These are phyloP conservation scores for Zygosaccharomyces pseudobailii DNA, from an alignment of 1,139 yeast species.

Conservation along the genomic window DNA sequence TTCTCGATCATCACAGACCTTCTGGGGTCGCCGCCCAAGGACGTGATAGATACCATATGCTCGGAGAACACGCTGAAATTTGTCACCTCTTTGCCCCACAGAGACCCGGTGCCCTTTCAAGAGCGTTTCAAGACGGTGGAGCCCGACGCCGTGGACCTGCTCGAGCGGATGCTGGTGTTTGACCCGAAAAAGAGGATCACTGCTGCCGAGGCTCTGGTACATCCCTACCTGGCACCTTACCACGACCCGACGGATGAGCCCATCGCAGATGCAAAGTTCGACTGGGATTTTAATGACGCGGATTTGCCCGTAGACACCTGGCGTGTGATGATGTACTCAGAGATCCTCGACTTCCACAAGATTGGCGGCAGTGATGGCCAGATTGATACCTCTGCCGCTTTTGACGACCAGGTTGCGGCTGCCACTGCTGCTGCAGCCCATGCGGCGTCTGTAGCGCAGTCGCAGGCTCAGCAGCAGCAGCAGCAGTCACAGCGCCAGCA, in stretches of 20 bases:
- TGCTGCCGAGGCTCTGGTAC: slow-evolving; percentile 84
- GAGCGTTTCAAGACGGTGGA: slow-evolving; percentile 84
- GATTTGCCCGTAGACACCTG: slow-evolving; percentile 97
- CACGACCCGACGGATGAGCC: slow-evolving; percentile 99
- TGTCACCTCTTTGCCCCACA: slow-evolving; percentile 87
- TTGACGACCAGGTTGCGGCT: slow-evolving; percentile 36
- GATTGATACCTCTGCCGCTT: slow-evolving; percentile 33
- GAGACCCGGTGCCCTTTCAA: slow-evolving; percentile 84
- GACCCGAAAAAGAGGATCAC: slow-evolving; percentile 93
- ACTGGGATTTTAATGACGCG: slow-evolving; percentile 98
- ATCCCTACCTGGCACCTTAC: slow-evolving; percentile 93
- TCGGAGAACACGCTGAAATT: slow-evolving; percentile 92
- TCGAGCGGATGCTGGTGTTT: slow-evolving; percentile 86
- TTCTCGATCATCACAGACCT: slow-evolving; percentile 94
- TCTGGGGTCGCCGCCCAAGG: slow-evolving; percentile 93
- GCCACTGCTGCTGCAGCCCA: slow-evolving; percentile 36
- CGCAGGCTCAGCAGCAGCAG: slow-evolving; percentile 21
- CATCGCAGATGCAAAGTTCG: slow-evolving; percentile 84
- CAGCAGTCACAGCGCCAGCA: background rate
- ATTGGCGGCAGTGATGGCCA: slow-evolving; percentile 35
- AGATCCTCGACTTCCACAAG: slow-evolving; percentile 86
- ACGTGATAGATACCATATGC: slow-evolving; percentile 92
- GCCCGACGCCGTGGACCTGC: slow-evolving; percentile 84
- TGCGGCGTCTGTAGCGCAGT: slow-evolving; percentile 30
- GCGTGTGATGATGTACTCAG: slow-evolving; percentile 99